Base-by-base conservation (phyloP, 2,329 filamentous ascomycete species). In the Apiospora phragmitis region DNA sequence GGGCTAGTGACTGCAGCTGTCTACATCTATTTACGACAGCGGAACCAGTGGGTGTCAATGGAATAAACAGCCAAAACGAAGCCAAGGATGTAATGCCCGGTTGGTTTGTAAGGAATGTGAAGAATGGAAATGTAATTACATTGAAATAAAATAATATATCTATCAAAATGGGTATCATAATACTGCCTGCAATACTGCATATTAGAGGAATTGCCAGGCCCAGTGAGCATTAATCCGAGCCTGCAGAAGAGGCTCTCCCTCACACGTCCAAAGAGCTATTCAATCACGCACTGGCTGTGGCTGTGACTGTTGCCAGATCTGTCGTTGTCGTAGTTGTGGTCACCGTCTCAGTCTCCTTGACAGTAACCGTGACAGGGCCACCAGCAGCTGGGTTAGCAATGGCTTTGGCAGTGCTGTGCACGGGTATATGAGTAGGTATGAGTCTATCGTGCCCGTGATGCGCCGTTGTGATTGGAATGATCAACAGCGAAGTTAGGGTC, bases 301-400 rank as follows among this genome's bases (percentile, higher is more conserved):
- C 69, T 24, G 74, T 75, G 21, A 51, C 72, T 38, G 71, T 68
- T 45, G 73, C 72, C 16, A 71, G 74, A 4, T 70, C 69, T 4
- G 73, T 75, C 3, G 73, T 73, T 1, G 72, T 76, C 12, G 70
- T 71, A 4, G 73, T 76, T 18, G 70, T 70, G 8, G 73, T 76
- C 35, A 71, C 71, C 5, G 67, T 74, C 65, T 75, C 72, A n/a
- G 73, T 74, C 70, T 74, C 73, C n/a, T 74, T 76, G n/a, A 74
- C 74, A 4, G 74, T 76, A 7, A 75, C 70, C 0, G 72, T 76
- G 14, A 71, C 71, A 0, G 72, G 70, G 16, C 66, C 65, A 16
- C 55, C 51, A 24, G 49, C 45, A 26, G 29, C 51, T 1, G 66
- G 38, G 11, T 69, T 68, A 7, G 62, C 66, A 16, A 70, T 55